Evolutionary conservation across 345 rosid species (phyloP).

Genomic region (Ceriops decandra): DNA sequence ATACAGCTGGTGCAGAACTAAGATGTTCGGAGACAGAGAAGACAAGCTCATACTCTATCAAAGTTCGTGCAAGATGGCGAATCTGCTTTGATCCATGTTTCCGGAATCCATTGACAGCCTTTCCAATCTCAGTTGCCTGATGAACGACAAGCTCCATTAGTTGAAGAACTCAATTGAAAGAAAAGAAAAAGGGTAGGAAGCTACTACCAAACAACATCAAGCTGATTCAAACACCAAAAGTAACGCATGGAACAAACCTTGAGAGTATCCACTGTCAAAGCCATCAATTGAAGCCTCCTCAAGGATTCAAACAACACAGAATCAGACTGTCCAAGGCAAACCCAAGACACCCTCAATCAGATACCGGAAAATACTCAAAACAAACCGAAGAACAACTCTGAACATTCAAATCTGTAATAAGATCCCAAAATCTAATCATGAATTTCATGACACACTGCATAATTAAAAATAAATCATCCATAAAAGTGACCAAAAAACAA

Average conservation of each 20-base stretch:
- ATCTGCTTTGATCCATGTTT: conserved; percentile 64
- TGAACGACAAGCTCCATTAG: conserved; percentile 18
- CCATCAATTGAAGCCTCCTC: conserved; percentile 78
- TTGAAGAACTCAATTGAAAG: conserved; percentile 1
- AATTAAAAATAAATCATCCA: conserved; percentile 5
- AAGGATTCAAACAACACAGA: conserved; percentile 65
- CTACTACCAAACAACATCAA: background rate
- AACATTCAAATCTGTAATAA: background rate
- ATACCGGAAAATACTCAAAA: background rate
- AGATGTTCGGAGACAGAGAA: background rate
- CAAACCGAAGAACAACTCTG: background rate
- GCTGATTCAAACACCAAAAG: conserved; percentile 1
- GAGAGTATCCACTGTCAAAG: conserved; percentile 64
- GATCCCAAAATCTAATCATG: background rate
- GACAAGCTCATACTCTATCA: conserved; percentile 58
- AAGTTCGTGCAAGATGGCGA: conserved; percentile 56
- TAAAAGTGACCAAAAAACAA: background rate
- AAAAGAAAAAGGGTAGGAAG: background rate
- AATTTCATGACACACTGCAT: background rate
- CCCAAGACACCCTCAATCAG: conserved; percentile 19
- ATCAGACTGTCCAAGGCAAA: conserved; percentile 50
- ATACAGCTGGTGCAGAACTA: too few relatives aligned
- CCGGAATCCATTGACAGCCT: conserved; percentile 77
- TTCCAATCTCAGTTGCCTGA: conserved; percentile 90
- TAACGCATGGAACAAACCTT: conserved; percentile 48